Conservation (phyloP, 345 rosid genomes). For the Draba incana region DNA sequence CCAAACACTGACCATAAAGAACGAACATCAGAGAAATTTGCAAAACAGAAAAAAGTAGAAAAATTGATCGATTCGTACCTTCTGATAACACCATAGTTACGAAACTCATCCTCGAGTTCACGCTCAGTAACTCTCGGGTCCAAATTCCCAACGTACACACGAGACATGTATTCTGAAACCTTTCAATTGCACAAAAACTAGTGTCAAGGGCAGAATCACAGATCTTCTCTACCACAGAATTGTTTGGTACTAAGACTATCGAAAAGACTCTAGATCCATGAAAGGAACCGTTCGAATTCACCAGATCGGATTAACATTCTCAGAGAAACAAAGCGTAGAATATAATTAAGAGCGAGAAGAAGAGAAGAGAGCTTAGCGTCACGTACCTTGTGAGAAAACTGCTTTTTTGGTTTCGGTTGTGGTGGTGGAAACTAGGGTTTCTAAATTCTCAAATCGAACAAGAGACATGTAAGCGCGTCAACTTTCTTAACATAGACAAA, state of each 20-base stretch:
- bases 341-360: neutral
- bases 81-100: slow-evolving; percentile 63
- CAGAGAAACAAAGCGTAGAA: no score
- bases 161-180: slow-evolving; percentile 53
- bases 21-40: no score
- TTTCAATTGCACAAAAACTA: slow-evolving; percentile 32
- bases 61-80: slow-evolving; percentile 46
- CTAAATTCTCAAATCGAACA: slow-evolving; percentile 14
- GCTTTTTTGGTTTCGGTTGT: no score
- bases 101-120: slow-evolving; percentile 80
- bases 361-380: neutral
- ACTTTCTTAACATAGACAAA: neutral
- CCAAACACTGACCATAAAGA: slow-evolving; percentile 78
- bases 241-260: no score
- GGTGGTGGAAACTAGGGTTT: no score
- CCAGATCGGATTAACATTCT: no score
- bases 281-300: neutral
- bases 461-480: slow-evolving; percentile 16
- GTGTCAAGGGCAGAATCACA: no score
- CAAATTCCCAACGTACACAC: slow-evolving; percentile 80
- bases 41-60: no score
- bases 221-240: no score
- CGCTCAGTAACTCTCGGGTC: slow-evolving; percentile 79
- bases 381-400: slow-evolving; percentile 29
- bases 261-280: neutral